Base-by-base conservation (phyloP, 2,329 filamentous ascomycete species). In the Boeremia lycopersici region DNA sequence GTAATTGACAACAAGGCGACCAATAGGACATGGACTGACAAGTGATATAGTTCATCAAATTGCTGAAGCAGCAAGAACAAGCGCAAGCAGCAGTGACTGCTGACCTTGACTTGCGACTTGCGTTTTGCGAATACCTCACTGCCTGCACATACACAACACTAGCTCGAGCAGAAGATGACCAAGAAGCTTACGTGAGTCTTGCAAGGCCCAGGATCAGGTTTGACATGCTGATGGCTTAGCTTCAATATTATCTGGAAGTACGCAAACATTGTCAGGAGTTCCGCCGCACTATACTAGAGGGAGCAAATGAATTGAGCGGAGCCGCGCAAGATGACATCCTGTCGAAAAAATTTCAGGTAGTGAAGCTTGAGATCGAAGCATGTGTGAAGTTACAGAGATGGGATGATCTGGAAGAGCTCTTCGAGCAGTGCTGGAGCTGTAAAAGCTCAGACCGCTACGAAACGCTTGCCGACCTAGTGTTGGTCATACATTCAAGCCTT, bases 301-400 rank as follows among this genome's bases (percentile, higher is more conserved):
- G 73, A 2, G 55, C 58, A 2, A 58, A 70, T 1, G 70, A 68
- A 3, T 65, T 83, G 0, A 77, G 81, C 17, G 76, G 79, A 11
- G 73, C 76, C 1, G 74, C 78, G 1, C 74, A 76, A 13, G 60
- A 75, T 1, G 87, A 90, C 64, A 76, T 91, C 13, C 65, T 78
- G 6, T 73, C 76, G 2, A 93, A 91, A 65, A 77, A 89, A 31
- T 81, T 86, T 6, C 83, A 86, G 2, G 75, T 96, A 15, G 77
- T 91, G 7, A 85, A 89, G 0, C 90, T 93, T 60, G 89, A 95
- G 61, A 89, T 96, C 57, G 92, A 96, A 76, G 88, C 86, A 2
- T 85, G 88, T 0, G 76, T 89, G 34, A 81, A 79, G 29, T 77
- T 95, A 4, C 83, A 86, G 55, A 79, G 82, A 17, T 95, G 88